Percentiles rank a stretch among this genome's conserved stretches.
Evolutionary conservation across 371 early-diverging fungal species (phyloP).

Genomic region (Mucor mucedo): DNA sequence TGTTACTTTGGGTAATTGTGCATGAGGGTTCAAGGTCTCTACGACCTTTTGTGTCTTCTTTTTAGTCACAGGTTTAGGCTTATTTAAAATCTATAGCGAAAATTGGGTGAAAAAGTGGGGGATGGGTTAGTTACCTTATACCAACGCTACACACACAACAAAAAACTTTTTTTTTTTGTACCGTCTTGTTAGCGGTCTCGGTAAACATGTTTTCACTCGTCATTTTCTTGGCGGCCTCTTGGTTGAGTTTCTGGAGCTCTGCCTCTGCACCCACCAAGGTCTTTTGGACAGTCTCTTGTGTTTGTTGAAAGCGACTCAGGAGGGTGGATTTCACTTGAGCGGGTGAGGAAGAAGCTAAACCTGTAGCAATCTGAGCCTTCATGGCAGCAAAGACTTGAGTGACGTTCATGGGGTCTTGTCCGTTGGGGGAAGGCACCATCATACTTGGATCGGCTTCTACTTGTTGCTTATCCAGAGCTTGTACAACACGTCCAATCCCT

Average conservation of each 20-base stretch:
- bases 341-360: constrained; percentile 22
- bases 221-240: constrained; percentile 72
- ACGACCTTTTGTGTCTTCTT: constrained; percentile 49
- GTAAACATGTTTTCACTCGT: constrained; percentile 81
- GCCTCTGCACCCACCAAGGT: too few relatives aligned
- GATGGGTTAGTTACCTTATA: neutral
- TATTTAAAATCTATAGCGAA: constrained; percentile 55
- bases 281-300: constrained; percentile 32
- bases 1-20: constrained; percentile 49
- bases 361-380: constrained; percentile 34
- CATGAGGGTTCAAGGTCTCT: constrained; percentile 77
- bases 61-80: constrained; percentile 36
- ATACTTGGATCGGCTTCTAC: constrained; percentile 14
- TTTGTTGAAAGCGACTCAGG: constrained; percentile 23
- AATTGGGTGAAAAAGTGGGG: too few relatives aligned
- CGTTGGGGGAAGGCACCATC: neutral
- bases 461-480: constrained; percentile 14
- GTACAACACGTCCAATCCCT: constrained; percentile 27
- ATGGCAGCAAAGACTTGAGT: constrained; percentile 30
- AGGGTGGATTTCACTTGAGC: constrained; percentile 36
- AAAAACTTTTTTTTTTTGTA: constrained; percentile 33
- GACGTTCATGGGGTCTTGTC: constrained; percentile 7
- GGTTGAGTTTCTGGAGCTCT: constrained; percentile 47
- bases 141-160: neutral
- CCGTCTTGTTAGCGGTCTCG: constrained; percentile 78